Evolutionary conservation across 306 rosid genomes (phyloP), one percentile per base, ranked within the genome.

Genomic region (Inga laurina): DNA sequence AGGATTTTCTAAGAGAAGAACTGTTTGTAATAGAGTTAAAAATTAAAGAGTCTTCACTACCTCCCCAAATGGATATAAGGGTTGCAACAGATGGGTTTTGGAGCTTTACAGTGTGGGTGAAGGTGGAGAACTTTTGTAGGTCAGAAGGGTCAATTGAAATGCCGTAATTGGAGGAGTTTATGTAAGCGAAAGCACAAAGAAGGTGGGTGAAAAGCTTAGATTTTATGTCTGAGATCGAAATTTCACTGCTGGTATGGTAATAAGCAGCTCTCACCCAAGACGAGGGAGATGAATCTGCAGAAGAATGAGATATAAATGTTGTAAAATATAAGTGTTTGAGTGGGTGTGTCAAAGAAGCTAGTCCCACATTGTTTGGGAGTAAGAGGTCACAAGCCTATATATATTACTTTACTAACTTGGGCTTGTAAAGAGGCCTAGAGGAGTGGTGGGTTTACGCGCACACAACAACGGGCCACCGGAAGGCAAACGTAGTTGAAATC

Each of bases 201-300:
- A 85, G 82, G 88, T 85, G 88, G 24, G 83, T 82, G 65, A 82
- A 85, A 30, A 85, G 72, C 54, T 61, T 75, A 16, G 85, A 74
- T 41, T 78, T 70, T 66, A 78, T 67, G 45, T 45, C 64, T 5
- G 83, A 78, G 43, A 70, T 44, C 5, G 61, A 15, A 48, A 75
- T 41, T 54, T 74, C 85, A 34, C 15, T 18, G 62, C 67, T 10
- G 3, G 78, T 10, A 75, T 54, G 18, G 18, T 73, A 61, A 32
- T 65, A 78, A 54, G 85, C 85, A 34, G 77, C 74, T 78, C 72
- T 72, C 7, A 85, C 54, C 88, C 83, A 82, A 3, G 37, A 62
- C 27, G 19, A 62, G 0, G 83, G 44, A 16, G 75, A 73, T 8
- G 77, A 6, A 34, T 54, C 43, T 66, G 79, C 79, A 75, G 81